phyloP scores from a whole-genome alignment of 306 rosid genomes.

The Spatholobus suberectus region DNA sequence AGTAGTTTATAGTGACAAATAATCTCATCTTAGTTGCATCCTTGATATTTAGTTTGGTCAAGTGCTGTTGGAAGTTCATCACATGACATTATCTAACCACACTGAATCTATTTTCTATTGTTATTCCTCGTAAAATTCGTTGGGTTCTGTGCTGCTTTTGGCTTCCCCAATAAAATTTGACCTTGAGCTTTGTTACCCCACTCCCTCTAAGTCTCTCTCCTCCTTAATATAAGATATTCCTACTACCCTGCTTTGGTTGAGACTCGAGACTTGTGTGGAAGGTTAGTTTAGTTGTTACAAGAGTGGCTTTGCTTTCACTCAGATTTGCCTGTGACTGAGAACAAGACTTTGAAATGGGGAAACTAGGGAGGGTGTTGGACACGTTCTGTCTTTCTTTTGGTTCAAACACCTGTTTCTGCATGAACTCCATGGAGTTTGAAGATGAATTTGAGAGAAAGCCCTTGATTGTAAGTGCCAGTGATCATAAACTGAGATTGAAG shows the following conservation, averaged over 20 bases:
- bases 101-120: conserved; percentile 29
- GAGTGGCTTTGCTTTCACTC: conserved; percentile 4
- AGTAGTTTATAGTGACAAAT: neutral
- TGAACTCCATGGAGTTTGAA: conserved; percentile 58
- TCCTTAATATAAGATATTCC: conserved; percentile 40
- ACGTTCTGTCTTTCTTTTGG: conserved; percentile 61
- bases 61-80: conserved; percentile 46
- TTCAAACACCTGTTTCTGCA: conserved; percentile 74
- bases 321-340: neutral
- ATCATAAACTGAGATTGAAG: conserved; percentile 63
- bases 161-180: conserved; percentile 65
- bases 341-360: conserved; percentile 63
- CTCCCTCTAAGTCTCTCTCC: conserved; percentile 17
- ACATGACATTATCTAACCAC: conserved; percentile 61
- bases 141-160: conserved; percentile 59
- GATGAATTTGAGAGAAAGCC: conserved; percentile 69
- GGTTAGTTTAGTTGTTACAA: conserved; percentile 22
- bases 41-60: conserved; percentile 40
- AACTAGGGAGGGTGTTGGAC: conserved; percentile 69
- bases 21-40: neutral
- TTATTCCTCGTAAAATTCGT: conserved; percentile 53
- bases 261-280: conserved; percentile 34
- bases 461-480: conserved; percentile 53
- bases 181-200: conserved; percentile 44
- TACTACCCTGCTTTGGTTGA: conserved; percentile 34